A percentile compares a stretch with the other conserved stretches of the same genome.
phyloP scores from a whole-genome alignment of 768 basidiomycete species.

The Trichaptum fuscoviolaceum region DNA sequence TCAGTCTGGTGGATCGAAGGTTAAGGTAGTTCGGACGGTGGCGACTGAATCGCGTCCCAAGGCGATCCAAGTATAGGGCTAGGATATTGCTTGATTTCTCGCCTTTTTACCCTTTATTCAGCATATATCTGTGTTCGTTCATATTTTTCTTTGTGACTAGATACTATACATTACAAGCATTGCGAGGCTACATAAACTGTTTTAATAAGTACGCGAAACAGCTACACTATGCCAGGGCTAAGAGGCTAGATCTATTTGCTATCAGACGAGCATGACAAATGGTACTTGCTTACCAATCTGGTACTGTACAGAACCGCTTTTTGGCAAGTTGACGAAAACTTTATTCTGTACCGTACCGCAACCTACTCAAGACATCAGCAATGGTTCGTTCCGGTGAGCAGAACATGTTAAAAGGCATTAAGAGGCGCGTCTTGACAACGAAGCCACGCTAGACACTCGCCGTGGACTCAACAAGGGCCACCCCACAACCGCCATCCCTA shows the following conservation, averaged over 20 bases:
- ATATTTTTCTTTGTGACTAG: constrained; percentile 10
- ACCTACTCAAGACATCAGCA: constrained; percentile 53
- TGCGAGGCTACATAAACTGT: neutral
- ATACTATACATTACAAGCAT: constrained; percentile 13
- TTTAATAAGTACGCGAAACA: neutral
- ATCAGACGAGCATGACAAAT: neutral
- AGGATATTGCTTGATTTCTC: neutral
- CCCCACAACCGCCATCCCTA: constrained; percentile 80
- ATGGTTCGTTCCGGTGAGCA: constrained; percentile 75
- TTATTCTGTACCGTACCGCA: constrained; percentile 11
- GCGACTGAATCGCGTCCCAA: constrained; percentile 30
- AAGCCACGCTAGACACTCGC: constrained; percentile 61
- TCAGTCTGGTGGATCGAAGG: constrained; percentile 24
- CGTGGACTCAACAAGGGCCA: constrained; percentile 83
- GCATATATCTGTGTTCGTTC: constrained; percentile 8
- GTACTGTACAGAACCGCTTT: constrained; percentile 14
- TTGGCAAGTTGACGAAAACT: neutral
- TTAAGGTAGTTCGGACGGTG: constrained; percentile 42
- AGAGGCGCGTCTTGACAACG: neutral
- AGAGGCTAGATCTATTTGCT: neutral
- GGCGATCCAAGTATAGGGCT: constrained; percentile 32
- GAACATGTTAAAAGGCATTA: constrained; percentile 13
- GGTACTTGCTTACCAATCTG: constrained; percentile 10
- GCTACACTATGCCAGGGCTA: neutral
- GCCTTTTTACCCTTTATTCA: neutral